These are phyloP conservation scores for Chaetomiaceae sp. DNA, from an alignment of 2,329 filamentous ascomycete genomes.

Conservation along the genomic window DNA sequence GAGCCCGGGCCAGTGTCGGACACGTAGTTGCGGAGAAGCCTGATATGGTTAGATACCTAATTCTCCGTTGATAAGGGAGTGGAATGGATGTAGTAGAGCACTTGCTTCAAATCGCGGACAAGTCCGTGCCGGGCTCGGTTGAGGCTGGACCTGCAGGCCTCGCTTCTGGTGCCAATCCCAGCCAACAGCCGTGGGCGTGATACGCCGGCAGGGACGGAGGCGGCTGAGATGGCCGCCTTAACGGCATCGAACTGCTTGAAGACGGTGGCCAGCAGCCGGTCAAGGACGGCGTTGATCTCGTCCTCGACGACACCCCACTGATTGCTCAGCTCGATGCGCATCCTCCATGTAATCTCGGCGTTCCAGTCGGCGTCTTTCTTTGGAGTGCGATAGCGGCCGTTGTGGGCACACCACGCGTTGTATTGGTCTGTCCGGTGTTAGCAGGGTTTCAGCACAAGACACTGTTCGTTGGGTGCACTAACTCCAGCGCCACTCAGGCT, in stretches of 20 bases:
- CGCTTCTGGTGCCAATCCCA: not conserved
- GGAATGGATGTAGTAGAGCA: not conserved
- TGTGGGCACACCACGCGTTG: not conserved
- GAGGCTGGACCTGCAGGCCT: not conserved
- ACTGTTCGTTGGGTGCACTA: too few species aligned
- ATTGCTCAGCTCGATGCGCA: not conserved
- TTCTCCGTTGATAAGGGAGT: too few species aligned
- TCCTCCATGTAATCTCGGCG: not conserved
- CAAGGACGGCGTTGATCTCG: not conserved
- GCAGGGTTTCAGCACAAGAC: not conserved
- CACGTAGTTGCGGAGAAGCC: not conserved
- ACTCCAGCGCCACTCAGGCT: slow-evolving; percentile 3
- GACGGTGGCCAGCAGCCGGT: not conserved
- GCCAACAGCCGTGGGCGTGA: not conserved
- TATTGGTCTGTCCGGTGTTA: not conserved
- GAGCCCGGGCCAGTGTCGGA: not conserved
- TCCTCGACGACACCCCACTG: not conserved
- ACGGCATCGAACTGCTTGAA: not conserved
- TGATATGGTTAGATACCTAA: not conserved
- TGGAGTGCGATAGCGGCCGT: not conserved
- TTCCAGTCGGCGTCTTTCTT: not conserved
- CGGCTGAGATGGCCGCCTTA: not conserved
- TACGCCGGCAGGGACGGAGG: not conserved
- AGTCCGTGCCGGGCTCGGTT: not conserved
- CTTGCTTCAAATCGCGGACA: not conserved